phyloP scores from a whole-genome alignment of 2,329 filamentous ascomycete species.

The Sporothrix dimorphospora region DNA sequence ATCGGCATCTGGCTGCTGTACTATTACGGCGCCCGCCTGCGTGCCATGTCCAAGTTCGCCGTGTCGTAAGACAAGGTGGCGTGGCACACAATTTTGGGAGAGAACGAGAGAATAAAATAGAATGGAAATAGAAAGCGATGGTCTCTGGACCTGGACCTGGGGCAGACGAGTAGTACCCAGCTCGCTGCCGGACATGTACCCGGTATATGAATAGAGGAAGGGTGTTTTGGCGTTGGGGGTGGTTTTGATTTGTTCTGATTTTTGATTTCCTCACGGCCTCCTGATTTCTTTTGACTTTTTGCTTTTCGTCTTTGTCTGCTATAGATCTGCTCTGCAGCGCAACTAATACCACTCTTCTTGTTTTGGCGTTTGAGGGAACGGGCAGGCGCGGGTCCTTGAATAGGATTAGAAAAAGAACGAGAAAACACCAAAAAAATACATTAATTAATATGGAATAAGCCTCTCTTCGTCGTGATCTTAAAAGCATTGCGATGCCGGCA shows the following conservation, averaged over 20 bases:
- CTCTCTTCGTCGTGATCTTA: neutral
- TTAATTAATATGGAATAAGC: neutral
- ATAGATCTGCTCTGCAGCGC: conserved; percentile 6
- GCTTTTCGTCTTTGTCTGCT: neutral
- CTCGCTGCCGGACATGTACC: neutral
- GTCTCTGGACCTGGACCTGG: neutral
- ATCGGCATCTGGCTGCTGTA: conserved; percentile 64
- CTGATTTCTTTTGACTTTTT: neutral
- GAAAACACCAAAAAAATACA: neutral
- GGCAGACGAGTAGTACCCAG: neutral
- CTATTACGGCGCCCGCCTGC: conserved; percentile 57
- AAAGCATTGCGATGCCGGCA: neutral
- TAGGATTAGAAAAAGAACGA: neutral
- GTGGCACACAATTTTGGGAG: neutral
- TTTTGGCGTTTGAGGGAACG: neutral
- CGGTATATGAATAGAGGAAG: neutral
- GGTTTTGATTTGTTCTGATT: neutral
- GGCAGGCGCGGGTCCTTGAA: neutral
- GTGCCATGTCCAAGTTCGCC: conserved; percentile 62
- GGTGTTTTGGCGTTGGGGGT: neutral
- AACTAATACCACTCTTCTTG: conserved; percentile 9
- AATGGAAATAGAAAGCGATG: neutral
- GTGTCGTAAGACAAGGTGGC: conserved; percentile 34
- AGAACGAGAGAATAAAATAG: neutral
- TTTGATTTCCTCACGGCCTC: neutral